Evolutionary conservation across 345 rosid species (phyloP).

Genomic region (Brassica incana): DNA sequence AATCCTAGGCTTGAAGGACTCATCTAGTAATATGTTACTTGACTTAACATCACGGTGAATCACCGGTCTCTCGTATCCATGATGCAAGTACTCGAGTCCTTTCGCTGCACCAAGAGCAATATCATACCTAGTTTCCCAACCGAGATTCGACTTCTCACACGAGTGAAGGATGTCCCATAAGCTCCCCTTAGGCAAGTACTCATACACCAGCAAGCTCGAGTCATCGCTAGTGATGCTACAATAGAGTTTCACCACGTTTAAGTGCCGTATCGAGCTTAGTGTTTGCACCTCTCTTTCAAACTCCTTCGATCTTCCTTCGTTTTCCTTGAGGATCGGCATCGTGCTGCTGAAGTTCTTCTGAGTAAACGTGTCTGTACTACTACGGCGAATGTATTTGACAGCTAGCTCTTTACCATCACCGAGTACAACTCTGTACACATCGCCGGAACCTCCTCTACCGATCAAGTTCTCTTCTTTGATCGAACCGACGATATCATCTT

Average conservation of each 20-base stretch:
- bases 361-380: constrained; percentile 36
- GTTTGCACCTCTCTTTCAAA: constrained; percentile 84
- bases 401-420: constrained; percentile 77
- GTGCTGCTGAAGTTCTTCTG: constrained; percentile 49
- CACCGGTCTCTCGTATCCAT: constrained; percentile 69
- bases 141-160: constrained; percentile 60
- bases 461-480: constrained; percentile 82
- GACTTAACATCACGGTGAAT: constrained; percentile 90
- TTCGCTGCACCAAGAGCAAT: constrained; percentile 34
- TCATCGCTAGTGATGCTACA: constrained; percentile 92
- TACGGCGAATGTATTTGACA: constrained; percentile 68
- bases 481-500: constrained; percentile 84
- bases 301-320: constrained; percentile 52
- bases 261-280: constrained; percentile 85
- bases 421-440: constrained; percentile 71
- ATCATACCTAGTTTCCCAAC: constrained; percentile 82
- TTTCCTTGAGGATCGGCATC: constrained; percentile 61
- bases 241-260: constrained; percentile 88
- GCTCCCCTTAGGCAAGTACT: constrained; percentile 90
- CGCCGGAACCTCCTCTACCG: constrained; percentile 90
- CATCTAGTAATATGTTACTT: constrained; percentile 81
- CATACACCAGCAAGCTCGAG: constrained; percentile 86
- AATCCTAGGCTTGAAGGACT: constrained; percentile 80
- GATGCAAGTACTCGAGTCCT: constrained; percentile 90
- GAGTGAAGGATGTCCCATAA: constrained; percentile 84